Evolutionary conservation across 2,329 filamentous ascomycete species (phyloP), one percentile per base, ranked within the genome.

Genomic region (Aureobasidium mangrovei): DNA sequence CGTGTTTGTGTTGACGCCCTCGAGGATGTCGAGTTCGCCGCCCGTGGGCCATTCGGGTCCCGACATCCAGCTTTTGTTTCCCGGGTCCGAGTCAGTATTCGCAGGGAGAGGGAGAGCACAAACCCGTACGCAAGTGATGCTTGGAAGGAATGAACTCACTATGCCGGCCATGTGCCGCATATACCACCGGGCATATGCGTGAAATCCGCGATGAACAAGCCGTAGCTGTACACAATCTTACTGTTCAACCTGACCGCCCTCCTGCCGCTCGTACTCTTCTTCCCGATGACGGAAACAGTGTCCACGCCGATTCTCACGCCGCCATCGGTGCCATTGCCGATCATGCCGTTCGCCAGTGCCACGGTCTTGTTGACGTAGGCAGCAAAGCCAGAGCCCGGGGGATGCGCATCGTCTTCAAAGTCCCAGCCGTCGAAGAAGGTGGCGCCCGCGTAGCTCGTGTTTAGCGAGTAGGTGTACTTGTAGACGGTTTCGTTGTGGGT

Each of bases 151-250:
- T 7, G 7, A 27, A 38, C 44, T 35, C 36, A 48, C 44, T 29
- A 68, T 3, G 74, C 73, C 45, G 73, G 73, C 73, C 74, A 77
- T 7, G 70, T 70, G 10, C 74, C 74, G 55, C 74, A 76, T 9
- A 48, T 36, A 7, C 71, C 70, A 9, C 68, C 69, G 4, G 74
- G 74, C 70, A 76, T 75, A 48, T 76, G 74, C 12, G 66, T 67
- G 48, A 77, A 67, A 58, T 76, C 73, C 27, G 70, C 58, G 1
- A 76, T 69, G 26, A 77, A 63, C 18, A 77, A 61, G 5, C 73
- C 73, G n/a, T 62, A 57, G 57, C 70, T 67, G 56, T 74, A 74
- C n/a, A 61, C 62, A 43, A 68, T 68, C 57, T 70, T 72, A 60
- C 71, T 72, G 54, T 69, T 66, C 5, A 76, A 58, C 7, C 73